A percentile compares a stretch with the other conserved stretches of the same genome.
These are phyloP conservation scores for Trichopus zeylanicus DNA, from an alignment of 116 monocot genomes.

Conservation along the genomic window DNA sequence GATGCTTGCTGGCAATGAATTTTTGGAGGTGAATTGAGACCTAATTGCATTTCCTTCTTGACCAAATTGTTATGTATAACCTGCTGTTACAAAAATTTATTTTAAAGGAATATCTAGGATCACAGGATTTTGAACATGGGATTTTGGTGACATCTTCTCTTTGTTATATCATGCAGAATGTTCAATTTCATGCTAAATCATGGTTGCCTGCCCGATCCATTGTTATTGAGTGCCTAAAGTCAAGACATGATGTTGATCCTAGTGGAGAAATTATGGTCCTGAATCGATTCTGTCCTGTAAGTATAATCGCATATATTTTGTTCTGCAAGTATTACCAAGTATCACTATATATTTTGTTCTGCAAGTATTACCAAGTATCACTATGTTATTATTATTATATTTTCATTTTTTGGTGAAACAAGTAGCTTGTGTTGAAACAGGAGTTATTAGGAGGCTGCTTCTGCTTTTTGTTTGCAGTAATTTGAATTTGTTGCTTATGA, in stretches of 20 bases:
- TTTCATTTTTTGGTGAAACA: no score
- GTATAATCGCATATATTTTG: constrained; percentile 14
- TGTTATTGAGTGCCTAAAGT: constrained; percentile 60
- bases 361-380: no score
- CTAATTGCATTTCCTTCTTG: no score
- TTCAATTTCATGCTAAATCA: constrained; percentile 63
- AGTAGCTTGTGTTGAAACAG: no score
- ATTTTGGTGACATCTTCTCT: not conserved
- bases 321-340: no score
- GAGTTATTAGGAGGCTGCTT: no score
- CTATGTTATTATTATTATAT: no score
- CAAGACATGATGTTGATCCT: constrained; percentile 53
- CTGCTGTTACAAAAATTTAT: not conserved
- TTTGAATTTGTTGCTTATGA: no score
- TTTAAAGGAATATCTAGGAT: not conserved
- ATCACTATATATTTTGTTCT: no score
- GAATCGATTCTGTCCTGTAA: constrained; percentile 77
- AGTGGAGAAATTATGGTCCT: constrained; percentile 96
- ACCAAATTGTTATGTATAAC: not conserved
- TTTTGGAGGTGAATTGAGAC: constrained; percentile 99
- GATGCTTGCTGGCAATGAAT: constrained; percentile 79
- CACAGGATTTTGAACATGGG: not conserved
- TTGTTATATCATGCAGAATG: constrained; percentile 35
- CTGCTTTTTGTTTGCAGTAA: no score
- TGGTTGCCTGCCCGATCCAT: constrained; percentile 95